Conservation (phyloP, 1,284 basidiomycete genomes). For the Austroboletus niveus region DNA sequence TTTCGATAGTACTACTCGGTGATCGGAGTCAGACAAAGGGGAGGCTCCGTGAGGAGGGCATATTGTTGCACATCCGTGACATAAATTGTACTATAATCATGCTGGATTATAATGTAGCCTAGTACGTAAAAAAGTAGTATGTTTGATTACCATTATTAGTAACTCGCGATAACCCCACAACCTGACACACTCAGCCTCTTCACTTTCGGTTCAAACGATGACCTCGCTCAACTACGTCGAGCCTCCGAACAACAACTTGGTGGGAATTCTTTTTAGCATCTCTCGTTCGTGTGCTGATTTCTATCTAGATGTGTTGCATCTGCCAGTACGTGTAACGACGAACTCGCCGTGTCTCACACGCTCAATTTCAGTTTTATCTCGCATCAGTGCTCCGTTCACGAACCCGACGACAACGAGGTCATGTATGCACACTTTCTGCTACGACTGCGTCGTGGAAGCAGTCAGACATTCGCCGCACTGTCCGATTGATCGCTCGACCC, state of each 20-base stretch:
- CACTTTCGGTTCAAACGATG: slow-evolving; percentile 12
- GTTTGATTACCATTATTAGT: slow-evolving; percentile 19
- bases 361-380: slow-evolving; percentile 1
- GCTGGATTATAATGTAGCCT: neutral
- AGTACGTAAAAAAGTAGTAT: slow-evolving; percentile 16
- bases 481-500: slow-evolving; percentile 77
- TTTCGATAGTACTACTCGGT: neutral
- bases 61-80: neutral
- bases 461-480: slow-evolving; percentile 65
- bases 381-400: slow-evolving; percentile 64
- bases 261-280: slow-evolving; percentile 26
- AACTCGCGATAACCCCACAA: neutral
- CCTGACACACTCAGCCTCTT: slow-evolving; percentile 1
- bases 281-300: slow-evolving; percentile 5
- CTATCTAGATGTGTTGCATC: slow-evolving; percentile 72
- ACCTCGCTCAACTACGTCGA: slow-evolving; percentile 48
- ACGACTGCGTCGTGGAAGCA: slow-evolving; percentile 69
- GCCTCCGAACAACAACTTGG: slow-evolving; percentile 57
- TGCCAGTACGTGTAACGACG: slow-evolving; percentile 55
- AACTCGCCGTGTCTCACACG: neutral
- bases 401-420: slow-evolving; percentile 71
- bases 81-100: neutral
- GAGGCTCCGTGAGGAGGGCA: neutral
- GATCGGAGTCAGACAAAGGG: neutral
- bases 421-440: slow-evolving; percentile 84